These are phyloP conservation scores for Persicaria tinctoria DNA, from an alignment of 148 eudicot genomes.

Conservation along the genomic window DNA sequence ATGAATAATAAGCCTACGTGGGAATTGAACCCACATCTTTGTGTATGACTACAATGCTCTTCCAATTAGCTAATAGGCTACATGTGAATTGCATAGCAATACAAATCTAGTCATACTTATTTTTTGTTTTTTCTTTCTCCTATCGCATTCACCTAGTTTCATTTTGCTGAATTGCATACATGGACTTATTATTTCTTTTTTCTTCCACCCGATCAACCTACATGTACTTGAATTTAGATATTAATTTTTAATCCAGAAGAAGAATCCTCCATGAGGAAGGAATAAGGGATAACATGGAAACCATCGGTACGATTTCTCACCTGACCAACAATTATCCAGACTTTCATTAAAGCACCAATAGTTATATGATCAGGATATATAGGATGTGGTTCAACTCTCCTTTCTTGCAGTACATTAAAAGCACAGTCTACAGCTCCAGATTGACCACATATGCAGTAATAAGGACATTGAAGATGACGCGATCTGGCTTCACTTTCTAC, in stretches of 20 bases:
- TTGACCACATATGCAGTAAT: conserved; percentile 97
- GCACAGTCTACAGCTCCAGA: conserved; percentile 98
- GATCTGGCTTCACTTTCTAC: conserved; percentile 99
- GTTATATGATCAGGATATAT: conserved; percentile 93
- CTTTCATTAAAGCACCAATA: conserved; percentile 87
- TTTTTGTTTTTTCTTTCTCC: not conserved
- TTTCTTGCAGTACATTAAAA: conserved; percentile 88
- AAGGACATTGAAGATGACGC: conserved; percentile 95
- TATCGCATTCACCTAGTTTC: not conserved
- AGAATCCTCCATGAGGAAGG: not conserved
- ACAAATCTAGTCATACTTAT: no score
- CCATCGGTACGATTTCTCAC: conserved; percentile 26
- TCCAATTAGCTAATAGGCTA: no score
- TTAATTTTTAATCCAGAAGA: not conserved
- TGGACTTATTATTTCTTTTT: not conserved
- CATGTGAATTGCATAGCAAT: no score
- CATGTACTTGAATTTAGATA: conserved; percentile 3
- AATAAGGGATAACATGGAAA: not conserved
- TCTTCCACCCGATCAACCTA: conserved; percentile 75
- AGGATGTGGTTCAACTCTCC: conserved; percentile 64
- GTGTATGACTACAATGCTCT: no score
- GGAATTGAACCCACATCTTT: no score
- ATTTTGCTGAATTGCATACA: not conserved
- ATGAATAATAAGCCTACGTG: no score
- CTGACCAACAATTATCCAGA: conserved; percentile 84